phyloP scores from a whole-genome alignment of 2,329 filamentous ascomycete genomes.

The Pestalotiopsis sp. region DNA sequence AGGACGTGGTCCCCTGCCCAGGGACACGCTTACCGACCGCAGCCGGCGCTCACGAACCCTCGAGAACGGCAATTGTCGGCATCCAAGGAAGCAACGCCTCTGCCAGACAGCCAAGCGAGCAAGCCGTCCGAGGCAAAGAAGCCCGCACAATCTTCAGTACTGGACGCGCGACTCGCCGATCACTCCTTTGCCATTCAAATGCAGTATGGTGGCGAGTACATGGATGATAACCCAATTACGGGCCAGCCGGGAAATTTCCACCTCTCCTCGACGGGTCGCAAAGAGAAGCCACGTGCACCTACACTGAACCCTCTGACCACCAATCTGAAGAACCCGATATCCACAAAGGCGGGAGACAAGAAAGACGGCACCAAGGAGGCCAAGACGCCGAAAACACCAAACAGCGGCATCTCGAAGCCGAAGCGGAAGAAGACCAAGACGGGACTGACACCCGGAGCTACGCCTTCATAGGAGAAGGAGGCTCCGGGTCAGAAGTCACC shows the following conservation, averaged over 20 bases:
- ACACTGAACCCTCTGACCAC: conserved; percentile 27
- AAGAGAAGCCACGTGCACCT: conserved; percentile 36
- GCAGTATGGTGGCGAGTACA: conserved; percentile 65
- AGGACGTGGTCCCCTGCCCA: conserved; percentile 58
- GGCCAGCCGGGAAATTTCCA: conserved; percentile 69
- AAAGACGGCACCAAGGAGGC: conserved; percentile 32
- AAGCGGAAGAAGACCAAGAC: conserved; percentile 41
- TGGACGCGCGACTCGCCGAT: conserved; percentile 48
- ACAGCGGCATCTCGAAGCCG: conserved; percentile 33
- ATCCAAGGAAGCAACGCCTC: conserved; percentile 51
- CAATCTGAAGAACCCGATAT: conserved; percentile 23
- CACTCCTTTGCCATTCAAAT: conserved; percentile 62
- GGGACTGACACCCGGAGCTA: conserved; percentile 25
- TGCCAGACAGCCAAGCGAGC: conserved; percentile 36
- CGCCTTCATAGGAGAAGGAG: conserved; percentile 23
- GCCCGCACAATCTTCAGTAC: conserved; percentile 20
- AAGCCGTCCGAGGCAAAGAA: conserved; percentile 15
- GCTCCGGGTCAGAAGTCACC: neutral
- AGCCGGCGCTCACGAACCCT: conserved; percentile 27
- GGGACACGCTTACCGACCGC: conserved; percentile 54
- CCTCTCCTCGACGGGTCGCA: conserved; percentile 63
- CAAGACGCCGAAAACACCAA: conserved; percentile 38
- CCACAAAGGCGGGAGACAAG: conserved; percentile 21
- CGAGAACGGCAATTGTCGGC: conserved; percentile 35
- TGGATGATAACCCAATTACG: conserved; percentile 71